Evolutionary conservation across 2,329 filamentous ascomycete genomes (phyloP), one percentile per base, ranked within the genome.

Genomic region (Exophiala phaeomuriformis): DNA sequence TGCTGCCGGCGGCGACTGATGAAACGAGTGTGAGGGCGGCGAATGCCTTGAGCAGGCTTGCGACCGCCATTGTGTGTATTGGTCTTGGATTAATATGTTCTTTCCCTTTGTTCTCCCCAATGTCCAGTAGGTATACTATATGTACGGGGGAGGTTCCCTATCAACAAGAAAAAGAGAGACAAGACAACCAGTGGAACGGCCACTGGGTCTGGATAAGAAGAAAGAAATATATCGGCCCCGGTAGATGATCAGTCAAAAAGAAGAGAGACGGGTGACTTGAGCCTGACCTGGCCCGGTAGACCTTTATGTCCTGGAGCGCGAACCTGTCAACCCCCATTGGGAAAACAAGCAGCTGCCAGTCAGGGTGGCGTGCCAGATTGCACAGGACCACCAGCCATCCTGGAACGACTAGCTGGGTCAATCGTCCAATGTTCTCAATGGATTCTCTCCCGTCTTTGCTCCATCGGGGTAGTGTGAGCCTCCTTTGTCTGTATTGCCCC

Each of bases 21-120:
- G 52, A 57, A 55, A 51, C 55, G 55, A 57, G 49, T 52, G 55
- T 55, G 46, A 57, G 42, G 51, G 52, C 55, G 36, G 55, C 55
- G 35, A 52, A 33, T 9, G 55, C 55, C 51, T 54, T 54, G 49
- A 46, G 41, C 8, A 55, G 48, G 29, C 48, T 39, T 41, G 51
- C 27, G 32, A 52, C 49, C 49, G 55, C 55, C 55, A 57, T 57
- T 47, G 52, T 53, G 12, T 31, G 29, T 45, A 4, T 48, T 42
- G 45, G 39, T 27, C 9, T 8, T 12, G 9, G 36, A 39, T 12
- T 12, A 39, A 5, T 39, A n/a, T 12, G 5, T 39, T 12, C 10
- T 39, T 39, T 39, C 10, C 36, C 36, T 12, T 8, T 39, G 39
- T 41, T 28, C 4, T 9, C 9, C 7, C 6, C 10, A n/a, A 5